A percentile compares a stretch with the other conserved stretches of the same genome.
These are phyloP conservation scores for Galerina marginata DNA, from an alignment of 768 basidiomycete species.

Conservation along the genomic window DNA sequence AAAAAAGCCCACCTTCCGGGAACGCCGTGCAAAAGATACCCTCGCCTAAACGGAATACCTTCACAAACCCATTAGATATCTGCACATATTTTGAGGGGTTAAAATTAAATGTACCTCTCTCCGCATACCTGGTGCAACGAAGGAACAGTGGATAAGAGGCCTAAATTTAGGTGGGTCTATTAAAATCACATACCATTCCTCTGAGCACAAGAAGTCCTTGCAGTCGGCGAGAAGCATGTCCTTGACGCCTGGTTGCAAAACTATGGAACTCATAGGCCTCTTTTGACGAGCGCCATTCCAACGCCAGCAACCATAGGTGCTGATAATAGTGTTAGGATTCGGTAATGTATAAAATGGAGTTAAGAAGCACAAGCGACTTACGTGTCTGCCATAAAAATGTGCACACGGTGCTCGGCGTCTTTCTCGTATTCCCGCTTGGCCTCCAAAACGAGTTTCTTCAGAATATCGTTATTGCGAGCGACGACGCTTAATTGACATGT, in stretches of 20 bases:
- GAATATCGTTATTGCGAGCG: conserved; percentile 85
- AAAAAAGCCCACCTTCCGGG: conserved; percentile 68
- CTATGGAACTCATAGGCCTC: conserved; percentile 91
- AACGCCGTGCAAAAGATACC: conserved; percentile 85
- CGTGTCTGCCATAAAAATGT: conserved; percentile 90
- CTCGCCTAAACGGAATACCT: conserved; percentile 90
- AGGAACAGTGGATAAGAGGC: conserved; percentile 18
- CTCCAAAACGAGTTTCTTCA: conserved; percentile 86
- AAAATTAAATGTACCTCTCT: conserved; percentile 68
- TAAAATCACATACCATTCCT: conserved; percentile 72
- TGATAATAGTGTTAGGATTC: conserved; percentile 30
- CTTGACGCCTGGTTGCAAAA: conserved; percentile 86
- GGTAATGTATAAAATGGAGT: conserved; percentile 9
- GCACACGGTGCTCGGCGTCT: conserved; percentile 88
- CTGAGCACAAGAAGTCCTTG: conserved; percentile 82
- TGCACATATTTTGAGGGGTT: conserved; percentile 14
- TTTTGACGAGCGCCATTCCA: conserved; percentile 91
- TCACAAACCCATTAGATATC: conserved; percentile 17
- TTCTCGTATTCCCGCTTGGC: conserved; percentile 91
- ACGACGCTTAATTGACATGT: conserved; percentile 62
- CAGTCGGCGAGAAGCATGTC: conserved; percentile 91
- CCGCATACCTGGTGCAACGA: conserved; percentile 72
- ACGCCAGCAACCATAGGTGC: conserved; percentile 79
- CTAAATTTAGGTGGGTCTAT: conserved; percentile 19
- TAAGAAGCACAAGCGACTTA: conserved; percentile 46